Evolutionary conservation across 345 rosid species (phyloP).

Genomic region (Leavenworthia alabamica): DNA sequence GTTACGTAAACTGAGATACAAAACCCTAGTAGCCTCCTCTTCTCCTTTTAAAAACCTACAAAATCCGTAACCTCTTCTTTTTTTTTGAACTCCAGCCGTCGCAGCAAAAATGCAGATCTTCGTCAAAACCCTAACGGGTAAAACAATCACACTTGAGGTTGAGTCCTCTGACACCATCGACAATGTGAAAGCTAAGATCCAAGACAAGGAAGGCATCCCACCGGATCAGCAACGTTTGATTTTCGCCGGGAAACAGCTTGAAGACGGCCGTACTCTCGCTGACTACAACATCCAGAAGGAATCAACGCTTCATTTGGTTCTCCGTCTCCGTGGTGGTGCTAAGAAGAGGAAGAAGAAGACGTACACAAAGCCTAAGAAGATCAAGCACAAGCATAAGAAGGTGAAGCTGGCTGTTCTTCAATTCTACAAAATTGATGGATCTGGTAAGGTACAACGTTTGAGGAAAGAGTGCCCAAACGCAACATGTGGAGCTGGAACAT

Average conservation of each 20-base stretch:
- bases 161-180: conserved; percentile 35
- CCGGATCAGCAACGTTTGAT: conserved; percentile 33
- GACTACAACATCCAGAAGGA: conserved; percentile 40
- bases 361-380: conserved; percentile 33
- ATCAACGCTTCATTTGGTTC: conserved; percentile 36
- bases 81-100: background rate
- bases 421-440: conserved; percentile 30
- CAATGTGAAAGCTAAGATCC: conserved; percentile 36
- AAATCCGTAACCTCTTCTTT: background rate
- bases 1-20: background rate
- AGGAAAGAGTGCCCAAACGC: conserved; percentile 35
- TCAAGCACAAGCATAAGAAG: conserved; percentile 35
- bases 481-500: conserved; percentile 31
- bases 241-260: conserved; percentile 33
- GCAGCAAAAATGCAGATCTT: conserved; percentile 57
- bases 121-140: conserved; percentile 74
- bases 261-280: conserved; percentile 33
- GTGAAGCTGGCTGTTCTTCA: conserved; percentile 32
- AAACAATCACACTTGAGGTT: conserved; percentile 63
- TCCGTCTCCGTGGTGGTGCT: conserved; percentile 39
- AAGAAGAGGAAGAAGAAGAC: conserved; percentile 41
- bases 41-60: background rate
- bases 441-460: conserved; percentile 28
- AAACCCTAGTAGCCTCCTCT: conserved; percentile 16
- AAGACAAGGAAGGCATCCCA: conserved; percentile 35